Evolutionary conservation across 805 yeast genomes (phyloP).

Genomic region (Candida insectorum): DNA sequence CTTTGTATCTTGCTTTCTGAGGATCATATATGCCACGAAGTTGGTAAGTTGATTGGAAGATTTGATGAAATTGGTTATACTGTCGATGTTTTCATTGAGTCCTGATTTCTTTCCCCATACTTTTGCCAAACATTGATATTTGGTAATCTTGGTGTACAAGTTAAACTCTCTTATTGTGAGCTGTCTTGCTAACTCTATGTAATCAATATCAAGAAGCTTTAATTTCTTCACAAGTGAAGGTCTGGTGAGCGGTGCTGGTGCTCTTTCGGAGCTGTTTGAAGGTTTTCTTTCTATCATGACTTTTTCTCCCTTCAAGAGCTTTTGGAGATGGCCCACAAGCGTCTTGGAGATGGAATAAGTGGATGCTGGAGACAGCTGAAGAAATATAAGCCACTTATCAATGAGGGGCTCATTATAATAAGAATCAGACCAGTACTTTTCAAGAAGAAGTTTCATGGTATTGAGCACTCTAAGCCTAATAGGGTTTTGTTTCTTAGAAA

Average conservation of each 20-base stretch:
- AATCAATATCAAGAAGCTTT: constrained; percentile 65
- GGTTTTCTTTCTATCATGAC: constrained; percentile 28
- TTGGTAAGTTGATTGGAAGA: constrained; percentile 81
- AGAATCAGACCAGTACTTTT: constrained; percentile 65
- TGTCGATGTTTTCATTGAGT: constrained; percentile 29
- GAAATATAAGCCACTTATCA: constrained; percentile 31
- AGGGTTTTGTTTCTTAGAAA: constrained; percentile 63
- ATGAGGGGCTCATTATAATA: constrained; percentile 48
- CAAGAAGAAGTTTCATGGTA: constrained; percentile 62
- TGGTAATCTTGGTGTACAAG: constrained; percentile 62
- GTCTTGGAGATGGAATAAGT: constrained; percentile 26
- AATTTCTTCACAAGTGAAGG: constrained; percentile 33
- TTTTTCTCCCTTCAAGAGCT: constrained; percentile 27
- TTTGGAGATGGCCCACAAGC: constrained; percentile 20
- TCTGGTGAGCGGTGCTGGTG: constrained; percentile 41
- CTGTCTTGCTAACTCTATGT: constrained; percentile 78
- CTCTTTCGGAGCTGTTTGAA: constrained; percentile 21
- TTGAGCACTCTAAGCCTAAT: constrained; percentile 64
- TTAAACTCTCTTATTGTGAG: constrained; percentile 75
- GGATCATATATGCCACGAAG: constrained; percentile 74
- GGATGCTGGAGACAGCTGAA: constrained; percentile 13
- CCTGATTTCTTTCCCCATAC: constrained; percentile 73
- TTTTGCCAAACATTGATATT: constrained; percentile 71
- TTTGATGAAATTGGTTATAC: constrained; percentile 59
- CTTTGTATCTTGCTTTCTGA: constrained; percentile 58